Conservation (phyloP, 768 basidiomycete genomes). For the Russula sp. region DNA sequence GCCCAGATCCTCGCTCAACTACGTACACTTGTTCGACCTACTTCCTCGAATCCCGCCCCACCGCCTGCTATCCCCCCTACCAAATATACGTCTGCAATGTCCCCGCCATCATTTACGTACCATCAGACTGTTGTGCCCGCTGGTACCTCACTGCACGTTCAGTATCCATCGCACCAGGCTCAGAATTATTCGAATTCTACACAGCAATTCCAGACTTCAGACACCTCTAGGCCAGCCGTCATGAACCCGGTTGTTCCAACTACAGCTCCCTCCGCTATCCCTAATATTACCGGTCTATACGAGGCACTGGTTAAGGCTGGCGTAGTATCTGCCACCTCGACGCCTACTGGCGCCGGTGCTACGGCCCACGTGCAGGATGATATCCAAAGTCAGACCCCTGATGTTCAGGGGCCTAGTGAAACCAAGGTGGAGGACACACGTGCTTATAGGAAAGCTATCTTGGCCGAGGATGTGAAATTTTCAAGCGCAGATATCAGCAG, state of each 20-base stretch:
- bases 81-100: conserved; percentile 23
- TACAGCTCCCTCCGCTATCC: conserved; percentile 21
- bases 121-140: conserved; percentile 37
- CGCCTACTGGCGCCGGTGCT: conserved; percentile 50
- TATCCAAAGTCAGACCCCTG: conserved; percentile 35
- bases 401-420: conserved; percentile 38
- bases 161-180: conserved; percentile 24
- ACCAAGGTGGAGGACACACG: conserved; percentile 48
- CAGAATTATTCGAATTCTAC: conserved; percentile 18
- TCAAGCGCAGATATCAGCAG: conserved; percentile 66
- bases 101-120: conserved; percentile 31
- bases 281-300: conserved; percentile 54
- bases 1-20: conserved; percentile 72
- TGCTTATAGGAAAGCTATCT: conserved; percentile 58
- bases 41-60: conserved; percentile 23
- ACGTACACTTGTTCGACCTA: conserved; percentile 54
- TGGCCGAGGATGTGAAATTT: conserved; percentile 59
- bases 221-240: conserved; percentile 26
- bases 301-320: conserved; percentile 78
- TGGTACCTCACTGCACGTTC: conserved; percentile 23
- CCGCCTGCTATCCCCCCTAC: conserved; percentile 20
- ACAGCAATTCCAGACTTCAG: conserved; percentile 15
- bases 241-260: conserved; percentile 33
- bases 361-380: conserved; percentile 32
- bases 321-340: conserved; percentile 56